phyloP scores from a whole-genome alignment of 257 asterid species.

The Ocimum tenuiflorum region DNA sequence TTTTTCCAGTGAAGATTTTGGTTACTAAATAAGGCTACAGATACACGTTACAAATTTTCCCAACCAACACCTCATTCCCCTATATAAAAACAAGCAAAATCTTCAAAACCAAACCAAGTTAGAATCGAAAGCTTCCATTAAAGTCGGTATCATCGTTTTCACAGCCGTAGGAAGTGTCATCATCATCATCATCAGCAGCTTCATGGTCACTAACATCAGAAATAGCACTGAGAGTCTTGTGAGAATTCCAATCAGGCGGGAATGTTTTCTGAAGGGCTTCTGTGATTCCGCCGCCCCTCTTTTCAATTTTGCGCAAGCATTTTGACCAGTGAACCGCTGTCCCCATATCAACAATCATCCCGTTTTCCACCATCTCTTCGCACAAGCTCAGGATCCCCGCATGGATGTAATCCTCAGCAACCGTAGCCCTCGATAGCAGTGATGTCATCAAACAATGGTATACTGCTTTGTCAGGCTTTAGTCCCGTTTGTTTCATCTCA shows the following conservation, averaged over 20 bases:
- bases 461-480: conserved; percentile 86
- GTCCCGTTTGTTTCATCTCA: conserved; percentile 65
- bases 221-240: conserved; percentile 41
- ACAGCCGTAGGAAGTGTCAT: conserved; percentile 20
- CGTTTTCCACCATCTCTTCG: conserved; percentile 65
- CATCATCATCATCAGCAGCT: conserved; percentile 29
- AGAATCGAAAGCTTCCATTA: background rate
- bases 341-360: conserved; percentile 75
- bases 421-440: conserved; percentile 68
- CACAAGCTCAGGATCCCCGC: conserved; percentile 49
- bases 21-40: too few species aligned
- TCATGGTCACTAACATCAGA: conserved; percentile 30
- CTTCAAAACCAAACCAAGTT: too few species aligned
- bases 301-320: conserved; percentile 72
- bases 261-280: conserved; percentile 91
- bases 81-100: too few species aligned
- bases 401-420: conserved; percentile 72
- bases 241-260: conserved; percentile 97
- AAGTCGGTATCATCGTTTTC: conserved; percentile 25
- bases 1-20: too few species aligned
- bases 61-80: too few species aligned
- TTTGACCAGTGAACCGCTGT: conserved; percentile 97
- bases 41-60: too few species aligned
- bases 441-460: conserved; percentile 97
- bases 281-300: conserved; percentile 69